A percentile compares a stretch with the other conserved stretches of the same genome.
phyloP scores from a whole-genome alignment of 2,329 filamentous ascomycete species.

The Atkinsonella texensis region DNA sequence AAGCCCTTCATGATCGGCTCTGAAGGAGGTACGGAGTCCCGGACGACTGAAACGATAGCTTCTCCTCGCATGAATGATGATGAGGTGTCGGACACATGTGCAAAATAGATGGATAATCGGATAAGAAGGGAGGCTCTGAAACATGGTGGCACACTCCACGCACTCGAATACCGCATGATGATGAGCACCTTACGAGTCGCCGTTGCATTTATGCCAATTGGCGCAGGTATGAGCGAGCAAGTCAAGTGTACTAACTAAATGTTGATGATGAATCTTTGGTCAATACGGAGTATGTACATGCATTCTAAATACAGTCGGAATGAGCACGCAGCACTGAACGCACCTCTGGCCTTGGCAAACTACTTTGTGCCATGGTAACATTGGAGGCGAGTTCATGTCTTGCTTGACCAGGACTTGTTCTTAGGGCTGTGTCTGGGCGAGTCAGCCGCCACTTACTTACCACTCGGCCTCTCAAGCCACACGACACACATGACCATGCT shows the following conservation, averaged over 20 bases:
- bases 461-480: background rate
- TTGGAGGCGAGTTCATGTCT: conserved; percentile 7
- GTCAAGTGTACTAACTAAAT: background rate
- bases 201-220: background rate
- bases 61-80: background rate
- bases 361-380: no score
- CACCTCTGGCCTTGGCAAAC: no score
- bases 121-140: background rate
- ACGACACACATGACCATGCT: conserved; percentile 1
- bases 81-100: background rate
- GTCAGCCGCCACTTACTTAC: background rate
- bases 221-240: background rate
- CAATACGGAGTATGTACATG: no score
- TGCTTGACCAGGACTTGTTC: background rate
- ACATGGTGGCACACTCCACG: background rate
- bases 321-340: no score
- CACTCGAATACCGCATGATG: background rate
- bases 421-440: background rate
- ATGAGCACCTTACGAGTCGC: background rate
- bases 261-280: background rate
- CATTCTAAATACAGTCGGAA: no score
- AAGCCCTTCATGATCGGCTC: no score
- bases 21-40: background rate
- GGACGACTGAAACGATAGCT: background rate
- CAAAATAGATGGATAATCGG: background rate